phyloP scores from a whole-genome alignment of 2,329 filamentous ascomycete genomes.

The Alternaria infectoria region DNA sequence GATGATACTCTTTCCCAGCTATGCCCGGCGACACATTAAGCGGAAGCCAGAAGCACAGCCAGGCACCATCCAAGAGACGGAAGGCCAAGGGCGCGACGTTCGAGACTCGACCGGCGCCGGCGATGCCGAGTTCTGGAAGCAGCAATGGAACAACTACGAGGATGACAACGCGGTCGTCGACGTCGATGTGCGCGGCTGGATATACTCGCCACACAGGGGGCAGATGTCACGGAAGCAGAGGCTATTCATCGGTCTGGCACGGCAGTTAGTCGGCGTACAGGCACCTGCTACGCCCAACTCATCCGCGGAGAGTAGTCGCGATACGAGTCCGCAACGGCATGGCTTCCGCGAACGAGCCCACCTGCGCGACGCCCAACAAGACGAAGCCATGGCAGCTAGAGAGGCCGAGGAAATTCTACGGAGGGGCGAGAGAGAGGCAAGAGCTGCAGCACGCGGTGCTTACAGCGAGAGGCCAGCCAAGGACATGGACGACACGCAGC shows the following conservation, averaged over 20 bases:
- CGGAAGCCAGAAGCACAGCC: conserved; percentile 47
- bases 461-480: conserved; percentile 72
- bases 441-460: conserved; percentile 70
- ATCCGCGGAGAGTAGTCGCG: conserved; percentile 53
- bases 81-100: conserved; percentile 50
- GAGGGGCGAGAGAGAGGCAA: conserved; percentile 73
- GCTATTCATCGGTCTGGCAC: conserved; percentile 82
- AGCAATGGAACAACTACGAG: conserved; percentile 80
- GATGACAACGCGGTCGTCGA: conserved; percentile 87
- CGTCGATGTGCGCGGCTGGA: conserved; percentile 94
- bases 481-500: conserved; percentile 51
- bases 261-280: conserved; percentile 86
- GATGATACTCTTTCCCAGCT: conserved; percentile 94
- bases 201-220: conserved; percentile 84
- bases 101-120: conserved; percentile 56
- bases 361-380: conserved; percentile 60
- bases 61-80: conserved; percentile 45
- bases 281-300: conserved; percentile 59
- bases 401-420: conserved; percentile 80
- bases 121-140: conserved; percentile 76
- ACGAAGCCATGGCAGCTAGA: conserved; percentile 71
- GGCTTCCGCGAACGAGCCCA: conserved; percentile 47
- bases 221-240: conserved; percentile 88
- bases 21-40: conserved; percentile 75
- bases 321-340: conserved; percentile 50